A percentile compares a stretch with the other conserved stretches of the same genome.
Conservation (phyloP, 2,329 filamentous ascomycete species). For the Phoma sp. region DNA sequence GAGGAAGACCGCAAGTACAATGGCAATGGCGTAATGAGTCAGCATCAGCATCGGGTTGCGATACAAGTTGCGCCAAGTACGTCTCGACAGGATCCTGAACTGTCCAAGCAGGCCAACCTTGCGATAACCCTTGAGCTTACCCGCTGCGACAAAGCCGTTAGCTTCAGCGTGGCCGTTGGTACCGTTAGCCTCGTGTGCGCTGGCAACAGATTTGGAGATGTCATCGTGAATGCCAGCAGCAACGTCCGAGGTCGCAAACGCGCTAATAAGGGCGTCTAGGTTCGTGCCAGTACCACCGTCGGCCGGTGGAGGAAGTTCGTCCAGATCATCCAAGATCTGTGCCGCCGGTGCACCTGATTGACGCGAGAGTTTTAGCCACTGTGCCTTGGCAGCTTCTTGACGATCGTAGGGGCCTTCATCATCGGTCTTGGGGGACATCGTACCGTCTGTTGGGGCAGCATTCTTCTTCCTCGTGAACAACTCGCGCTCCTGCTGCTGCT, state of each 20-base stretch:
- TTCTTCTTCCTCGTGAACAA: constrained; percentile 84
- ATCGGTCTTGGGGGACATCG: constrained; percentile 65
- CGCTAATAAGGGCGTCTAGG: constrained; percentile 78
- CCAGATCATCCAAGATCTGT: constrained; percentile 72
- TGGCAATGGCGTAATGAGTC: constrained; percentile 96
- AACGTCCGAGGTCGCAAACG: constrained; percentile 80
- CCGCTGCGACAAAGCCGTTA: constrained; percentile 61
- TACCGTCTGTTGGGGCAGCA: constrained; percentile 57
- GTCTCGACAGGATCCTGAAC: constrained; percentile 84
- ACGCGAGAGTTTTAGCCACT: constrained; percentile 65
- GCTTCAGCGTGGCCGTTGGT: constrained; percentile 62
- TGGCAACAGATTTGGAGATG: constrained; percentile 71
- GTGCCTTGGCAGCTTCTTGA: constrained; percentile 58
- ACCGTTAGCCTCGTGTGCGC: constrained; percentile 71
- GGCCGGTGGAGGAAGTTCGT: constrained; percentile 65
- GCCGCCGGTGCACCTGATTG: constrained; percentile 61
- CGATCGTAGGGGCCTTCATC: constrained; percentile 64
- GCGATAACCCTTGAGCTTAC: constrained; percentile 77
- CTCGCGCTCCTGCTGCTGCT: constrained; percentile 84
- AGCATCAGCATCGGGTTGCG: constrained; percentile 98
- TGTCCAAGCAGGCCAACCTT: constrained; percentile 81
- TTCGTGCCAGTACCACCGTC: constrained; percentile 68
- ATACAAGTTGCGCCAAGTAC: constrained; percentile 97
- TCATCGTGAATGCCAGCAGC: constrained; percentile 76
- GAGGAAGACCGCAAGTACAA: constrained; percentile 89